Conservation (phyloP, 306 rosid species). For the Quercus gilva region DNA sequence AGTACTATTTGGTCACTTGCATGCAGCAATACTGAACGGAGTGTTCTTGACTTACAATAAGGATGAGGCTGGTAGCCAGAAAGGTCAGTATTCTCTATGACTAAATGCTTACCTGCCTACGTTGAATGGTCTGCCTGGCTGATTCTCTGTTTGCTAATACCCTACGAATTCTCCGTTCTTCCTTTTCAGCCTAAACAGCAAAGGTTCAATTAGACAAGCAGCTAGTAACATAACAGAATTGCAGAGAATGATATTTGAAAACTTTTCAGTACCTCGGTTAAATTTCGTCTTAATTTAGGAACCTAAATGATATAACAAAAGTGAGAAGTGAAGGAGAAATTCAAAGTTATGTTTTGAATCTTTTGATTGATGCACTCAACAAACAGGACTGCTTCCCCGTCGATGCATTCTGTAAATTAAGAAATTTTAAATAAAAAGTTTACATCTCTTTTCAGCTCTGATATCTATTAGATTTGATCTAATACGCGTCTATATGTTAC, state of each 20-base stretch:
- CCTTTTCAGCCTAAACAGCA: slow-evolving; percentile 74
- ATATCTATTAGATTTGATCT: not conserved
- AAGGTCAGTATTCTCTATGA: too few relatives aligned
- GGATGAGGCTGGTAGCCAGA: too few relatives aligned
- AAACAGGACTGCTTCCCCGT: not conserved
- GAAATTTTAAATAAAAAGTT: not conserved
- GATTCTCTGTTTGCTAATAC: slow-evolving; percentile 94
- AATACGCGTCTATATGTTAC: not conserved
- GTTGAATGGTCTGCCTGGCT: slow-evolving; percentile 94
- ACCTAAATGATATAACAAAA: not conserved
- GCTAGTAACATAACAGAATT: not conserved
- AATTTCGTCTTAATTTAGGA: slow-evolving; percentile 53
- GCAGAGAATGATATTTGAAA: slow-evolving; percentile 6
- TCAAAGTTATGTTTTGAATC: not conserved
- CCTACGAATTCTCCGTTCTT: slow-evolving; percentile 76
- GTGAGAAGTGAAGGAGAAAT: not conserved
- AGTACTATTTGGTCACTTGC: too few relatives aligned
- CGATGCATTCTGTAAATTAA: not conserved
- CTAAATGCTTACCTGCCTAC: slow-evolving; percentile 68
- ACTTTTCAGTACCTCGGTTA: slow-evolving; percentile 62
- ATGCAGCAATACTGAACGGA: too few relatives aligned
- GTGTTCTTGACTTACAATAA: too few relatives aligned
- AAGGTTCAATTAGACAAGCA: slow-evolving; percentile 12
- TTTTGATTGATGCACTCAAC: not conserved
- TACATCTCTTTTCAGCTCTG: not conserved